These are phyloP conservation scores for Croton setiger DNA, from an alignment of 441 rosid genomes.

Conservation along the genomic window DNA sequence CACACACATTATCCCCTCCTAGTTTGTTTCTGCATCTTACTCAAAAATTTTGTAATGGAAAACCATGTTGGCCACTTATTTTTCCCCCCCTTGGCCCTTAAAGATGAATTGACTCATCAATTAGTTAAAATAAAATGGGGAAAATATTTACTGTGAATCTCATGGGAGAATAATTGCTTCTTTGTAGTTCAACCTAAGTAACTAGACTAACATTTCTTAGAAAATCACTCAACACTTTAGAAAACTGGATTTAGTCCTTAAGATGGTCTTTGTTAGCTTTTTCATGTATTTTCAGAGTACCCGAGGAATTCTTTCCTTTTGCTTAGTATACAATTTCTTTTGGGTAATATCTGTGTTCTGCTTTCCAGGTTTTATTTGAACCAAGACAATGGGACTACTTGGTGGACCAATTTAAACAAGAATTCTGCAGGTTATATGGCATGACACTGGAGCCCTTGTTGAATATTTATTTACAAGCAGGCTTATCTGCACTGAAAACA, in stretches of 20 bases:
- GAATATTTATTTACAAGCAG: constrained; percentile 89
- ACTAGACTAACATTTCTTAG: neutral
- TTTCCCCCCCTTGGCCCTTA: neutral
- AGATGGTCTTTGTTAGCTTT: neutral
- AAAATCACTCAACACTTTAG: neutral
- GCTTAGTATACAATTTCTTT: neutral
- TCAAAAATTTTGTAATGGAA: too few species aligned
- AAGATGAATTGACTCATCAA: neutral
- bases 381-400: constrained; percentile 82
- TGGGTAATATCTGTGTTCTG: constrained; percentile 8
- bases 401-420: constrained; percentile 84
- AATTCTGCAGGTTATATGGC: constrained; percentile 90
- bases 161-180: neutral
- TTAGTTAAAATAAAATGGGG: neutral
- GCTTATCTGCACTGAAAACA: constrained; percentile 90
- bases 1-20: too few species aligned
- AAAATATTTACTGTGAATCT: neutral
- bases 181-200: neutral
- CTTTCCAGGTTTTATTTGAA: constrained; percentile 71
- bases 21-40: too few species aligned
- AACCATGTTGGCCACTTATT: neutral
- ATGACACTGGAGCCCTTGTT: constrained; percentile 89
- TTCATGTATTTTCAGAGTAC: neutral
- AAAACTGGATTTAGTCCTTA: neutral
- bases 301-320: neutral